These are phyloP conservation scores for Aspergillus caelatus DNA, from an alignment of 2,329 filamentous ascomycete species.

Conservation along the genomic window DNA sequence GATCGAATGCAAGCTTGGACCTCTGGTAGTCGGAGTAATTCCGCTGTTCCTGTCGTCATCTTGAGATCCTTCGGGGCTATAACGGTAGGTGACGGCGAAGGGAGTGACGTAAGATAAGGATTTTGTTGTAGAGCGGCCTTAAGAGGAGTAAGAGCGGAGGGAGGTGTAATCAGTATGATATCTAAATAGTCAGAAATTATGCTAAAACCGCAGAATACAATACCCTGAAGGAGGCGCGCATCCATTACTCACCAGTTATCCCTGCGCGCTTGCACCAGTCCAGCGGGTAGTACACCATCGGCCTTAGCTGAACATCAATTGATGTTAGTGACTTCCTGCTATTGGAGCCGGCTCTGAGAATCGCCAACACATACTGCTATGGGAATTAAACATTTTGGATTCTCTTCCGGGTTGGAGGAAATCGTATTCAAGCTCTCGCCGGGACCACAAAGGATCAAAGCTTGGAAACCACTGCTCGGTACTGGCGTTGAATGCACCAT, in stretches of 20 bases:
- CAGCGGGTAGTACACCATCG: constrained; percentile 53
- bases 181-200: constrained; percentile 29
- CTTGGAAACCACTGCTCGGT: constrained; percentile 44
- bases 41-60: constrained; percentile 12
- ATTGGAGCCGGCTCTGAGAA: constrained; percentile 21
- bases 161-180: constrained; percentile 51
- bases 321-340: constrained; percentile 6
- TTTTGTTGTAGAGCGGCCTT: constrained; percentile 52
- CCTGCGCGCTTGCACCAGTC: constrained; percentile 53
- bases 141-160: constrained; percentile 44
- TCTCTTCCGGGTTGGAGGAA: constrained; percentile 50
- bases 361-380: constrained; percentile 37
- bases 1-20: constrained; percentile 9
- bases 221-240: neutral
- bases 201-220: neutral
- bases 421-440: constrained; percentile 52
- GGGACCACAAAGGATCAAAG: constrained; percentile 50
- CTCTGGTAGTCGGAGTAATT: constrained; percentile 11
- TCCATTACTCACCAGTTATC: constrained; percentile 45
- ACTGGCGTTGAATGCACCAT: constrained; percentile 15
- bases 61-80: constrained; percentile 12
- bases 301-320: constrained; percentile 25
- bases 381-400: constrained; percentile 50
- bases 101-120: constrained; percentile 51
- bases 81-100: constrained; percentile 39